Conservation (phyloP, 352 stramenopile genomes). For the Phytophthora capsici region DNA sequence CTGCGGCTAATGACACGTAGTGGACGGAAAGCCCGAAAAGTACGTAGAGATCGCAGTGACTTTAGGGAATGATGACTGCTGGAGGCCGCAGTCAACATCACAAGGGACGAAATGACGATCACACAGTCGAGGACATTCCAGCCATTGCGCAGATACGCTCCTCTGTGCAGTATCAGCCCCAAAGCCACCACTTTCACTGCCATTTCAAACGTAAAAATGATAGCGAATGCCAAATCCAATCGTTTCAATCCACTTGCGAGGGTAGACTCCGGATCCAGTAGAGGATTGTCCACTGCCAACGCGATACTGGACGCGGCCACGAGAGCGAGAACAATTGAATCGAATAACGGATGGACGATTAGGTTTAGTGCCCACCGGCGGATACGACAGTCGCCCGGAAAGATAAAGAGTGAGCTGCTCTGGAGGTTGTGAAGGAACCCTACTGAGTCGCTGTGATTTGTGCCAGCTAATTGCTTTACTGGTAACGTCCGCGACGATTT, state of each 20-base stretch:
- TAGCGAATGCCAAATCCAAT: slow-evolving; percentile 75
- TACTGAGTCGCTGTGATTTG: not conserved
- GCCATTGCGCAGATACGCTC: slow-evolving; percentile 80
- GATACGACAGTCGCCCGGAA: slow-evolving; percentile 46
- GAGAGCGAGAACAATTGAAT: slow-evolving; percentile 72
- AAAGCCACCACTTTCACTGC: slow-evolving; percentile 86
- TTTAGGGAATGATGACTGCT: slow-evolving; percentile 49
- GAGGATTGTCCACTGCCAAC: slow-evolving; percentile 87
- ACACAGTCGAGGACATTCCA: slow-evolving; percentile 92
- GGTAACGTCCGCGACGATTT: slow-evolving; percentile 5
- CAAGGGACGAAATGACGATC: slow-evolving; percentile 84
- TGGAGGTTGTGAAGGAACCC: slow-evolving; percentile 1
- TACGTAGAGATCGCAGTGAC: slow-evolving; percentile 81
- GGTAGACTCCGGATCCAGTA: slow-evolving; percentile 55
- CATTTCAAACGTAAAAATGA: slow-evolving; percentile 89
- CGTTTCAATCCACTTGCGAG: slow-evolving; percentile 47
- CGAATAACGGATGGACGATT: slow-evolving; percentile 78
- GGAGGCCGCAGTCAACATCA: slow-evolving; percentile 61
- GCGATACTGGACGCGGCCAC: slow-evolving; percentile 82
- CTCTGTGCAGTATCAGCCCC: slow-evolving; percentile 70
- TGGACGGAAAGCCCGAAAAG: slow-evolving; percentile 86
- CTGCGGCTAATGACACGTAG: slow-evolving; percentile 90
- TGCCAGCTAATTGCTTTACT: slow-evolving; percentile 1
- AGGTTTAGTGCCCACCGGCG: slow-evolving; percentile 50
- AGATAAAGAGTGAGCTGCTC: slow-evolving; percentile 54